Conservation (phyloP, 169 alveolate species). For the Neospora caninum region DNA sequence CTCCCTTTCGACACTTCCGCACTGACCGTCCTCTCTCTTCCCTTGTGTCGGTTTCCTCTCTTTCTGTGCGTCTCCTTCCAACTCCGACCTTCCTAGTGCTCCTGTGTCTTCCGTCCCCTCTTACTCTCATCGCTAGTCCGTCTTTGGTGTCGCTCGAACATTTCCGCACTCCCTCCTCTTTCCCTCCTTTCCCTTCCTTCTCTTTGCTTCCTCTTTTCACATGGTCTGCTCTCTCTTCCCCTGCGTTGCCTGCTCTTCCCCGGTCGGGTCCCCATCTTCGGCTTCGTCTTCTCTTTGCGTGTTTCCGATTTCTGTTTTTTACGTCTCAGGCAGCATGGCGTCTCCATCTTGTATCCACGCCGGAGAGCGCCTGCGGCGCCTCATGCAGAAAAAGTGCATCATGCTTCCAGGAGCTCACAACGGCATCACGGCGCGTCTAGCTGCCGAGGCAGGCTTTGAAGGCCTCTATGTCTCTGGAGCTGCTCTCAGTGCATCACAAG, state of each 20-base stretch:
- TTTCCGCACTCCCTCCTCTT: neutral
- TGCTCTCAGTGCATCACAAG: conserved; percentile 83
- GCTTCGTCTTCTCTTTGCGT: neutral
- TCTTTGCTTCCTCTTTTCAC: neutral
- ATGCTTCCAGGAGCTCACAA: conserved; percentile 88
- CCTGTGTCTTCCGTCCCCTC: too few relatives aligned
- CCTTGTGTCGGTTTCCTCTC: too few relatives aligned
- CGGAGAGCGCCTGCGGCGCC: conserved; percentile 68
- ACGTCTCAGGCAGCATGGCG: neutral
- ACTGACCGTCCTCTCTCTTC: too few relatives aligned
- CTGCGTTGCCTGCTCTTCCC: neutral
- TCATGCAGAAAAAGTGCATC: conserved; percentile 75
- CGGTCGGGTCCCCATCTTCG: neutral
- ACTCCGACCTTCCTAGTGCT: too few relatives aligned
- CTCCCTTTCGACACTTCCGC: too few relatives aligned
- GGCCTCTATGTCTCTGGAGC: conserved; percentile 88
- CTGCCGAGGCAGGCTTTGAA: conserved; percentile 77
- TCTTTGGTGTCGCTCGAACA: too few relatives aligned
- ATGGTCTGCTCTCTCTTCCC: neutral
- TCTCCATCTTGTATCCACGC: conserved; percentile 23
- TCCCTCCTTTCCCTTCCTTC: neutral
- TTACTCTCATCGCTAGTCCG: too few relatives aligned
- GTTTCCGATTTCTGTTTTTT: neutral
- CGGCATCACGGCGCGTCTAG: conserved; percentile 79
- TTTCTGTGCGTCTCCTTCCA: too few relatives aligned